phyloP scores from a whole-genome alignment of 345 rosid genomes.

The Lepidium didymum region DNA sequence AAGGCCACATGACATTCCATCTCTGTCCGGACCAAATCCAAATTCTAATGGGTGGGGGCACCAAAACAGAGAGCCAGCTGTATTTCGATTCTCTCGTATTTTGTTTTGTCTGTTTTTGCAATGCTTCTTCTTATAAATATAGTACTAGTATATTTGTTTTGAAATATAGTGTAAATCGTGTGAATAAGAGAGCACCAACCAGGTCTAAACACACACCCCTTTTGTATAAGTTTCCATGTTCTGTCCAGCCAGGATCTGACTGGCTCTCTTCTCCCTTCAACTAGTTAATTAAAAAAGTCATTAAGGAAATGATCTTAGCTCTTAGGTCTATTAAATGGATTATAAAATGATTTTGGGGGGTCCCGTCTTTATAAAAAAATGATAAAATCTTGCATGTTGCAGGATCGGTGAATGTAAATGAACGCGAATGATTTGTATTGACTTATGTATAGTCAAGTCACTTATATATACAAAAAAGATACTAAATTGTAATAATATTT shows the following conservation, averaged over 20 bases:
- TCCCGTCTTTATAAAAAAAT: too few relatives aligned
- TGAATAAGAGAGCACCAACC: neutral
- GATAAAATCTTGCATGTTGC: neutral
- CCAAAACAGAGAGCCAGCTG: slow-evolving; percentile 16
- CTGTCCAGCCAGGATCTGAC: slow-evolving; percentile 19
- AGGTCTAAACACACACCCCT: neutral
- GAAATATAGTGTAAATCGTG: neutral
- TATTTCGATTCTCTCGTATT: slow-evolving; percentile 5
- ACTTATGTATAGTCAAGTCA: neutral
- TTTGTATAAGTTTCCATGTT: neutral
- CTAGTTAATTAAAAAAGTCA: neutral
- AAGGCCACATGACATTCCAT: slow-evolving; percentile 2
- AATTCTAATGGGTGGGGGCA: neutral
- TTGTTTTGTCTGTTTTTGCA: neutral
- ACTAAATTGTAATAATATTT: neutral
- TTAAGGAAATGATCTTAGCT: neutral
- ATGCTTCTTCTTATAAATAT: neutral
- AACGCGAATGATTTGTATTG: neutral
- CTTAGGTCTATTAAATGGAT: neutral
- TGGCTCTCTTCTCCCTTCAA: slow-evolving; percentile 3
- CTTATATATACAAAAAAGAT: neutral
- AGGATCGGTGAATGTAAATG: neutral
- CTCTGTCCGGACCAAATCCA: neutral
- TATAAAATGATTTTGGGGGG: neutral
- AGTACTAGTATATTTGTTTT: neutral